Conservation (phyloP, 495 filamentous ascomycete species). For the Neurospora sublineolata region DNA sequence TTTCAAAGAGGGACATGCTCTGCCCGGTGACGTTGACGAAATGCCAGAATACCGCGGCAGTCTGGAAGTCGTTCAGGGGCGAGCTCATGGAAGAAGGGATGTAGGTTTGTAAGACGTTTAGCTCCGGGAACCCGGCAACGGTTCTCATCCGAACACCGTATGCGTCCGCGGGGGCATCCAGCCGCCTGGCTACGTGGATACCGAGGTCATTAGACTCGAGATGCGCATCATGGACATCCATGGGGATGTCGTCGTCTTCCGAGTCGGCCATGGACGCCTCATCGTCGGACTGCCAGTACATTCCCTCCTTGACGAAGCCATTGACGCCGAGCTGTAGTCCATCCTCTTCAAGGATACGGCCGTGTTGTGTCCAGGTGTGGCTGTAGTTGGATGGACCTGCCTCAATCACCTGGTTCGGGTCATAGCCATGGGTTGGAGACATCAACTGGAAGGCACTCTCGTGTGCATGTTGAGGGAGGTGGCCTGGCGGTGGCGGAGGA, state of each 20-base stretch:
- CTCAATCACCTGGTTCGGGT: background rate
- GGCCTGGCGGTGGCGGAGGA: background rate
- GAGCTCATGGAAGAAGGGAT: slow-evolving; percentile 61
- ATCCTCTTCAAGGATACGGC: background rate
- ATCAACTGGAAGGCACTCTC: background rate
- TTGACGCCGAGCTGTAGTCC: background rate
- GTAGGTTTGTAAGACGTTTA: slow-evolving; percentile 68
- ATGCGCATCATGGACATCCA: slow-evolving; percentile 16
- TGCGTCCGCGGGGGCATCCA: slow-evolving; percentile 20
- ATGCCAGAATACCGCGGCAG: slow-evolving; percentile 80
- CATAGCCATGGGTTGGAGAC: background rate
- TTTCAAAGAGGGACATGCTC: slow-evolving; percentile 76
- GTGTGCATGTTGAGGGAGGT: background rate
- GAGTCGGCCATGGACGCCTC: slow-evolving; percentile 51
- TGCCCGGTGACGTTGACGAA: slow-evolving; percentile 87
- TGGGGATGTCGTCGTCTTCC: slow-evolving; percentile 30
- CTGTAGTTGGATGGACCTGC: background rate
- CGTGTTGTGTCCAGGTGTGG: background rate
- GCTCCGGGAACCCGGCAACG: slow-evolving; percentile 29
- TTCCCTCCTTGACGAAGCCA: slow-evolving; percentile 17
- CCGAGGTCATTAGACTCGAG: slow-evolving; percentile 30
- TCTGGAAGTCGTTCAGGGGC: slow-evolving; percentile 71
- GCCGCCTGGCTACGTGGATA: slow-evolving; percentile 23
- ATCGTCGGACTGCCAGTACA: slow-evolving; percentile 48
- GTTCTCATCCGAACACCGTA: slow-evolving; percentile 29